Base-by-base conservation (phyloP, 257 asterid genomes). In the Rubia yunnanensis region DNA sequence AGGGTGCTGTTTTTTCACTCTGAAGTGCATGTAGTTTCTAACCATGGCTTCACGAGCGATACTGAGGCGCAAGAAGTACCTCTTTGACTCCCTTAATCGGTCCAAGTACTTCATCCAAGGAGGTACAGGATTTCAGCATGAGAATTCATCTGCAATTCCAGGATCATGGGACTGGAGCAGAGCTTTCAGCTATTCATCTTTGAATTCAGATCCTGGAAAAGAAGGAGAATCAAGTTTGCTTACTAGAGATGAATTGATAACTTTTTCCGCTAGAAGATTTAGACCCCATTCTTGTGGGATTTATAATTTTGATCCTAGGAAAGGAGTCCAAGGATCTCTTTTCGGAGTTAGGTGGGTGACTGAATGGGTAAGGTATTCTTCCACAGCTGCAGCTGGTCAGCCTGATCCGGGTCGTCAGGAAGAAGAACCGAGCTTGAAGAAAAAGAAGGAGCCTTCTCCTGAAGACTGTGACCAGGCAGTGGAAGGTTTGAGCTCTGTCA, bases 401-500 rank as follows among this genome's bases (percentile, higher is more conserved):
- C 91, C 88, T 69, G 72, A 80, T 57, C 69, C 79, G 57, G 83
- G 74, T 53, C 81, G 78, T 17, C 70, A 70, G 56, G 79, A 80
- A 68, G 89, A 85, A 77, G 90, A 83, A 77, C 35, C 82, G 23
- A 78, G 73, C 38, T 58, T 61, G 50, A 87, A 83, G 76, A 84
- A 80, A 79, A 89, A 89, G 85, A 92, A 86, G 77, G 97, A 89
- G 71, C 82, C 99, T 73, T 92, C 99, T 18, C 96, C 97, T 10
- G 99, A 89, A 82, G 99, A 92, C 76, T 92, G 99, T 72, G 99
- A 92, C 74, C 94, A 87, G 74, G 97, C 99, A 36, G 97, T 89
- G 67, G 97, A 86, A 82, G 99, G 94, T 72, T 83, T 92, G 79
- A 84, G 88, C 77, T 77, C 91, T 6, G 89, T 70, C 59, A 94